A percentile compares a stretch with the other conserved stretches of the same genome.
Evolutionary conservation across 2,329 filamentous ascomycete genomes (phyloP).

Genomic region (Simplicillium aogashimaense): DNA sequence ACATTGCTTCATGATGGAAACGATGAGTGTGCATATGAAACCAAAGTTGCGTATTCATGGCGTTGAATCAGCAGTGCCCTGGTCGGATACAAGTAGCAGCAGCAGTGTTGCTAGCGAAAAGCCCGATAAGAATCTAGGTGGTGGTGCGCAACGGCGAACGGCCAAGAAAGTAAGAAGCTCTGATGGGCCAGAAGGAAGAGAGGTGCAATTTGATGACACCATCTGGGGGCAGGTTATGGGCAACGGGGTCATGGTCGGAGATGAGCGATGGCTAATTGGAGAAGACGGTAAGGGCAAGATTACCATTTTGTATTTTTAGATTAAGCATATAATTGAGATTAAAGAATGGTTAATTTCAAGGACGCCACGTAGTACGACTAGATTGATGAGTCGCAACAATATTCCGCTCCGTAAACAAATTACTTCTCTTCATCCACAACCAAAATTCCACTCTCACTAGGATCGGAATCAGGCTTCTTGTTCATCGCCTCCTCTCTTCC

Average conservation of each 20-base stretch:
- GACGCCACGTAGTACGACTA: no score
- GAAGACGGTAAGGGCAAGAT: constrained; percentile 41
- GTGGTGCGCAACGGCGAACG: neutral
- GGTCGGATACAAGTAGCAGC: constrained; percentile 1
- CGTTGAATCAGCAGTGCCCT: constrained; percentile 5
- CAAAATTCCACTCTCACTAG: neutral
- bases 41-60: constrained; percentile 25
- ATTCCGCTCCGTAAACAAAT: constrained; percentile 3
- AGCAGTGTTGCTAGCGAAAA: constrained; percentile 1
- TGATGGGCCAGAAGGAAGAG: constrained; percentile 14
- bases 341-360: no score
- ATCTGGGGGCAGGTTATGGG: constrained; percentile 38
- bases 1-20: constrained; percentile 36
- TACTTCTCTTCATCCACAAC: constrained; percentile 3
- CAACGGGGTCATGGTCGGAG: constrained; percentile 45
- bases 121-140: neutral
- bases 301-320: constrained; percentile 42
- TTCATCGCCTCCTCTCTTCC: no score
- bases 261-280: constrained; percentile 53
- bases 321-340: no score
- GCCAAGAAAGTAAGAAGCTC: neutral
- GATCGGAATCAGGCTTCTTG: neutral
- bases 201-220: constrained; percentile 30
- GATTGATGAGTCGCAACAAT: no score
- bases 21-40: constrained; percentile 31